Percentiles rank a stretch among this genome's conserved stretches.
These are phyloP conservation scores for Alloascoidea hylecoeti DNA, from an alignment of 805 yeast species.

Conservation along the genomic window DNA sequence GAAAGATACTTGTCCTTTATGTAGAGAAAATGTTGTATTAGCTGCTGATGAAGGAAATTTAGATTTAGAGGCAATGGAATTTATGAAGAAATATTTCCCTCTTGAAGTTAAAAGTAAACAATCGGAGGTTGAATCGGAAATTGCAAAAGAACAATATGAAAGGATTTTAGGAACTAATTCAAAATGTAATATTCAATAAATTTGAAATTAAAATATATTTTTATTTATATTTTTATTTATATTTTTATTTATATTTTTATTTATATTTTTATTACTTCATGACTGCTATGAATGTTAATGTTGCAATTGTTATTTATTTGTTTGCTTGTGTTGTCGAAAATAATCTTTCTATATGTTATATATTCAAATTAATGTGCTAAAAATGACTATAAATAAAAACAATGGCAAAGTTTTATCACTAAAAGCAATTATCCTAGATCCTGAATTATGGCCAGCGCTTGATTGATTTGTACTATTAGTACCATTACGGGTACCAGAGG, in stretches of 20 bases:
- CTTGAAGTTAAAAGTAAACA: conserved; percentile 49
- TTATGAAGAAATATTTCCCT: conserved; percentile 51
- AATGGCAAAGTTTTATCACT: no score
- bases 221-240: not conserved
- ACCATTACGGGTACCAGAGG: no score
- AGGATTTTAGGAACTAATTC: not conserved
- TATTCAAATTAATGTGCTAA: no score
- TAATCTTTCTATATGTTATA: not conserved
- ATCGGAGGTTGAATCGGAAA: conserved; percentile 34
- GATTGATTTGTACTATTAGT: no score
- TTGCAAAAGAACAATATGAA: conserved; percentile 26
- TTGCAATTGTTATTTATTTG: not conserved
- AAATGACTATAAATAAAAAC: no score
- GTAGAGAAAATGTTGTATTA: conserved; percentile 36
- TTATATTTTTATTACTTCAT: not conserved
- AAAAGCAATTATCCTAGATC: no score
- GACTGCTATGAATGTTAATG: not conserved
- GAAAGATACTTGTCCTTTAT: conserved; percentile 55
- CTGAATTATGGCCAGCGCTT: no score
- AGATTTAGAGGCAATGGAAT: conserved; percentile 35
- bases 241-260: not conserved
- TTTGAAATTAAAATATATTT: not conserved
- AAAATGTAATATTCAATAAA: not conserved
- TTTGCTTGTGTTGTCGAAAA: not conserved
- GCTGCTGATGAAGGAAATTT: conserved; percentile 46